Percentiles rank a stretch among this genome's conserved stretches.
Evolutionary conservation across 345 rosid genomes (phyloP).

Genomic region (Moricandia arvensis): DNA sequence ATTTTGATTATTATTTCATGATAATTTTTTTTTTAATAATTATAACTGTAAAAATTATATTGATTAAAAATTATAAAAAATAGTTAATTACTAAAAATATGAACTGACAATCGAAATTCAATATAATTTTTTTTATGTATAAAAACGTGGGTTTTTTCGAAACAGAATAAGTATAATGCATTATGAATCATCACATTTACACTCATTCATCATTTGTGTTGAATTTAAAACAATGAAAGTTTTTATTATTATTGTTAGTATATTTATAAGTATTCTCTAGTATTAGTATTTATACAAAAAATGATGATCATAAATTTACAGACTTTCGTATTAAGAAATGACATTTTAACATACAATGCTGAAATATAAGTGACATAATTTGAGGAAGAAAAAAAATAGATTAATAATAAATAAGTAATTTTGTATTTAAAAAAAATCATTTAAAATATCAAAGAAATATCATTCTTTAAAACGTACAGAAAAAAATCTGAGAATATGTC

Average conservation of each 20-base stretch:
- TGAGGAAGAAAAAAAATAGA: not conserved
- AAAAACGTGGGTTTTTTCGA: too few species aligned
- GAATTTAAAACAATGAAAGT: not conserved
- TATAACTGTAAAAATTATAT: too few species aligned
- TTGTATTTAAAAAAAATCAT: not conserved
- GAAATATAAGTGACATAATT: not conserved
- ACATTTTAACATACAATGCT: not conserved
- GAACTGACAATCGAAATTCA: too few species aligned
- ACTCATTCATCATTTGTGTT: not conserved
- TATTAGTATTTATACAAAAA: not conserved
- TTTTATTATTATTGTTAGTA: not conserved
- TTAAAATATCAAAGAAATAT: not conserved
- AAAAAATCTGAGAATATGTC: not conserved
- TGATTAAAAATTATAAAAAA: too few species aligned
- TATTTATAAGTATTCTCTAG: not conserved
- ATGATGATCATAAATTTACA: not conserved
- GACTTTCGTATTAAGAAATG: not conserved
- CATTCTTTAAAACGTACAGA: not conserved
- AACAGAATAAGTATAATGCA: too few species aligned
- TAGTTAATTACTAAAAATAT: too few species aligned
- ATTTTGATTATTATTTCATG: too few species aligned
- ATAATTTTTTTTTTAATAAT: too few species aligned
- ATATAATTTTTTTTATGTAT: too few species aligned
- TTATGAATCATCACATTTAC: slow-evolving; percentile 7
- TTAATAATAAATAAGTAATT: not conserved